Base-by-base conservation (phyloP, 208 protist species). In the Acanthamoeba sp. region DNA sequence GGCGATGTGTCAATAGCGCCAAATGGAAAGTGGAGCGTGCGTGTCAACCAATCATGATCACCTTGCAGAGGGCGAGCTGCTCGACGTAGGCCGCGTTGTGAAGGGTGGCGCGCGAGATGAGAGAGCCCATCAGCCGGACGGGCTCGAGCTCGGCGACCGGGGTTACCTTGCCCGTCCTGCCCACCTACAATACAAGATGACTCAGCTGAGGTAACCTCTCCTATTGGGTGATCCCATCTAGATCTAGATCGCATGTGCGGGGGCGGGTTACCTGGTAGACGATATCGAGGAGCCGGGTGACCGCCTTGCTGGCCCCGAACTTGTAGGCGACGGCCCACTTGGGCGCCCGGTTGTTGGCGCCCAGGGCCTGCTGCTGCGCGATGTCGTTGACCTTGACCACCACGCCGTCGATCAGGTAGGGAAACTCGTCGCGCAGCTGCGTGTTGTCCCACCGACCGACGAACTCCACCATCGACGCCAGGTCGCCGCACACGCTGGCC, bases 291-390 rank as follows among this genome's bases (percentile, higher is more conserved):
- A 96, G 57, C 7, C 10, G 73, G 7, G 94, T 95, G 9, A 78
- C 34, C 7, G 62, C 34, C 18, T 64, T 45, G 14, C 38, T 32
- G 12, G 94, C 95, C 18, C 32, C 45, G 64, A 95, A 96, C 59
- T 96, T 96, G 76, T 94, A 96, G 16, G 95, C 95, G 7, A 96
- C 78, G 24, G 95, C 95, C 95, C 95, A 96, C 66, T 94, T 88
- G 27, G 95, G 95, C 27, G 95, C 59, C 14, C 94, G 80, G 64
- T 87, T 91, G 9, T 38, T 91, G 18, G 95, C 69, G 4, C 94
- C 93, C 0, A 96, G 50, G 5, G 24, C 34, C 10, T 20, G 36
- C 64, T 96, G 95, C 27, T 59, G 22, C 0, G 22, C 76, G 3
- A 95, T 80, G n/a, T n/a, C 59, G 88, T 96, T 91, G 0, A 96